Conservation (phyloP, 192 early-diverging fungal genomes). For the Coemansia sp. region DNA sequence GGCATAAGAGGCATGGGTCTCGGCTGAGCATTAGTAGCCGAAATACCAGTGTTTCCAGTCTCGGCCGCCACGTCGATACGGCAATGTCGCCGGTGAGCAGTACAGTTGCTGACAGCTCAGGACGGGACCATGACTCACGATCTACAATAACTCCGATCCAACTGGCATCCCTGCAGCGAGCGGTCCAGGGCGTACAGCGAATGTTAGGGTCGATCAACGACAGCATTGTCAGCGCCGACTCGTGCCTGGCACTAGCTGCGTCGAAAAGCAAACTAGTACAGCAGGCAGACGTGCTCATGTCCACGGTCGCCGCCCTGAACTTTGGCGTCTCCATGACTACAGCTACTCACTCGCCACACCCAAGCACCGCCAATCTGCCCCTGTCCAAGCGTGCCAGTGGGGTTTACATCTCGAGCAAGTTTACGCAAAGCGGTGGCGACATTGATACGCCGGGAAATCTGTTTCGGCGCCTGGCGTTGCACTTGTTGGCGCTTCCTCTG, state of each 20-base stretch:
- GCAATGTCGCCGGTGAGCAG: slow-evolving; percentile 7
- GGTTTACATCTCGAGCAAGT: not conserved
- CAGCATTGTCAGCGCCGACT: slow-evolving; percentile 32
- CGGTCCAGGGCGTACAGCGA: slow-evolving; percentile 44
- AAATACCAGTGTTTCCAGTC: not conserved
- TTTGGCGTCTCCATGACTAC: slow-evolving; percentile 27
- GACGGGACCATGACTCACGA: not conserved
- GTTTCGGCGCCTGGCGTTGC: slow-evolving; percentile 7
- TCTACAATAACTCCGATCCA: slow-evolving; percentile 24
- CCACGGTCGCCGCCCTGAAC: slow-evolving; percentile 45
- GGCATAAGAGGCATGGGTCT: slow-evolving; percentile 5
- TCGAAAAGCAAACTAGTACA: slow-evolving; percentile 39
- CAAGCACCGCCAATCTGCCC: not conserved
- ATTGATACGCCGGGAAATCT: not conserved
- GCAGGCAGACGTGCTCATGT: slow-evolving; percentile 50
- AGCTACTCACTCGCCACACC: not conserved
- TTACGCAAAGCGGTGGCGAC: not conserved
- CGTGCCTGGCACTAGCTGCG: slow-evolving; percentile 29
- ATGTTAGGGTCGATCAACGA: slow-evolving; percentile 48
- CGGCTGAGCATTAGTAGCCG: slow-evolving; percentile 2
- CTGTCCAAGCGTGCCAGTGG: not conserved
- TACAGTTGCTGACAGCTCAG: not conserved
- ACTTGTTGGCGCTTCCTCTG: slow-evolving; percentile 32
- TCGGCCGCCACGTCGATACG: not conserved
- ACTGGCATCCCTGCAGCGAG: slow-evolving; percentile 47